phyloP scores from a whole-genome alignment of 176 grass and related monocot genomes.

The Aegilops sharonensis region DNA sequence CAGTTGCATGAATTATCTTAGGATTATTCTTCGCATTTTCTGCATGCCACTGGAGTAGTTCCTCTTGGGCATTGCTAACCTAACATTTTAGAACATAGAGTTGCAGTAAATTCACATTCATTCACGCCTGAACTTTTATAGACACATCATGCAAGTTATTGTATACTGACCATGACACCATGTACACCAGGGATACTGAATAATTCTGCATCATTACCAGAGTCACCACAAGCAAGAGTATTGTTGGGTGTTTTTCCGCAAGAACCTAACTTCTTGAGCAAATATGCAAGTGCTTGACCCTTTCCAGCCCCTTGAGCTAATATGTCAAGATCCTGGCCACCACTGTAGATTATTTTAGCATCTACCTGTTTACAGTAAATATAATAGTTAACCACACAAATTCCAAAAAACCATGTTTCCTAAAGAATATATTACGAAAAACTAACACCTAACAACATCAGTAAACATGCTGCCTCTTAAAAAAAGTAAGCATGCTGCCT shows the following conservation, averaged over 20 bases:
- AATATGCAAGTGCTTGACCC: constrained; percentile 77
- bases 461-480: neutral
- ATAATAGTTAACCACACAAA: neutral
- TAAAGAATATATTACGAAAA: neutral
- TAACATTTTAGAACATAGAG: constrained; percentile 2
- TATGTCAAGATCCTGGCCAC: constrained; percentile 64
- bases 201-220: constrained; percentile 71
- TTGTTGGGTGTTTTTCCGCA: constrained; percentile 51
- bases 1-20: constrained; percentile 6
- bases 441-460: neutral
- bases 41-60: constrained; percentile 14
- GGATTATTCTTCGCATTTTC: constrained; percentile 21
- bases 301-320: constrained; percentile 76
- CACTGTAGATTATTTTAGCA: constrained; percentile 81
- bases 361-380: constrained; percentile 48
- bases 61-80: constrained; percentile 27
- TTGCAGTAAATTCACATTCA: constrained; percentile 4
- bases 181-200: constrained; percentile 68
- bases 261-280: constrained; percentile 67
- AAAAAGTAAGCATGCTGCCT: neutral
- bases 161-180: constrained; percentile 66
- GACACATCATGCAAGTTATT: neutral
- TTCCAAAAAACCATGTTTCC: neutral
- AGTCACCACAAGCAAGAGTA: constrained; percentile 79
- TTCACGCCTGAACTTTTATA: neutral